These are phyloP conservation scores for Auxenochlorella protothecoides DNA, from an alignment of 139 green algal genomes.

Conservation along the genomic window DNA sequence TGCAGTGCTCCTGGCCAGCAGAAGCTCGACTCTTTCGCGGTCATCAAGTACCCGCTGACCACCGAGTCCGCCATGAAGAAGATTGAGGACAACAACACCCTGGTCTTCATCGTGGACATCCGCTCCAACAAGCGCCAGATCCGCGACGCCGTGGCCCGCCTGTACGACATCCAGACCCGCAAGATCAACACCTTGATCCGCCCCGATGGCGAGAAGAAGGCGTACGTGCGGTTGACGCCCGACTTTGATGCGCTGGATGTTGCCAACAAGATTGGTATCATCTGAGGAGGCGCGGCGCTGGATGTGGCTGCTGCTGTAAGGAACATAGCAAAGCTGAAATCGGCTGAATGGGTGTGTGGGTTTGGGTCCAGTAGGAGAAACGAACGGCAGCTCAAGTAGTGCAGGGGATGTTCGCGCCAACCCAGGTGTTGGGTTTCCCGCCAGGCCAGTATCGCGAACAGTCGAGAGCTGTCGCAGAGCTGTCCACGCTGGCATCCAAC, in stretches of 20 bases:
- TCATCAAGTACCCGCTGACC: constrained; percentile 95
- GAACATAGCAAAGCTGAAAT: too few relatives aligned
- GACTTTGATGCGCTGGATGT: constrained; percentile 99
- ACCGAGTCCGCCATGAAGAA: constrained; percentile 99
- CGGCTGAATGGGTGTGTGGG: too few relatives aligned
- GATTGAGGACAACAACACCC: constrained; percentile 99
- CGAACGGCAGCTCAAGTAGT: not conserved
- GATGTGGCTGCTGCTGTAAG: too few relatives aligned
- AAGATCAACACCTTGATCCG: constrained; percentile 99
- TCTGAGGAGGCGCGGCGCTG: constrained; percentile 53
- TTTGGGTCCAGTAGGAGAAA: not conserved
- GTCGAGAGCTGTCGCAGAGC: not conserved
- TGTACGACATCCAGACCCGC: constrained; percentile 97
- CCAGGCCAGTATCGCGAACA: not conserved
- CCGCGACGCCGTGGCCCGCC: constrained; percentile 76
- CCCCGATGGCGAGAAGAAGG: constrained; percentile 97
- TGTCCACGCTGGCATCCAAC: too few relatives aligned
- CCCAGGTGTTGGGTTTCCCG: too few relatives aligned
- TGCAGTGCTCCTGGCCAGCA: constrained; percentile 50
- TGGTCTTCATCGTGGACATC: constrained; percentile 93
- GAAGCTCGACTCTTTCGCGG: constrained; percentile 73
- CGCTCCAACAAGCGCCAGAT: constrained; percentile 86
- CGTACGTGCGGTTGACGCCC: constrained; percentile 88
- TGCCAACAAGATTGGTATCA: constrained; percentile 99
- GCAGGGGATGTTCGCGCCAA: too few relatives aligned